Percentiles rank a stretch among this genome's conserved stretches.
These are phyloP conservation scores for Setaria viridis DNA, from an alignment of 202 grass and related monocot genomes.

Conservation along the genomic window DNA sequence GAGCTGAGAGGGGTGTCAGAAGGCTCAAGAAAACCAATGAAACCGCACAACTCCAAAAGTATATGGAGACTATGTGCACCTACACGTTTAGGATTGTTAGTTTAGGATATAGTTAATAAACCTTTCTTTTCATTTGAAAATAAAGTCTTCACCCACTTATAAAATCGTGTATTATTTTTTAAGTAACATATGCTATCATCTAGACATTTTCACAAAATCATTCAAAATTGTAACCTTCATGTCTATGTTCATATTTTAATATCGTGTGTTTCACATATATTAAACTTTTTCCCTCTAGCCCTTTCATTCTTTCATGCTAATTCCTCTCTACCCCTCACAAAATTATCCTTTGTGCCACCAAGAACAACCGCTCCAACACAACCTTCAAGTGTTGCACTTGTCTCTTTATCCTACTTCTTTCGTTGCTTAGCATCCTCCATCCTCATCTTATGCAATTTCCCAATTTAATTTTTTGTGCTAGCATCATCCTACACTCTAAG, in stretches of 20 bases:
- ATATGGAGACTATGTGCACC: too few relatives aligned
- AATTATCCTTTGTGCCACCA: background rate
- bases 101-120: too few relatives aligned
- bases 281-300: background rate
- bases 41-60: too few relatives aligned
- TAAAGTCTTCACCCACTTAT: too few relatives aligned
- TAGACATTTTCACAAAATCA: background rate
- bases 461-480: background rate
- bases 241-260: background rate
- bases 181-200: background rate
- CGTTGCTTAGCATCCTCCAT: background rate
- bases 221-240: background rate
- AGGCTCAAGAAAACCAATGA: too few relatives aligned
- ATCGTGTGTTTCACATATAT: background rate
- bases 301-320: background rate
- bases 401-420: too few relatives aligned
- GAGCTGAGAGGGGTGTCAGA: too few relatives aligned
- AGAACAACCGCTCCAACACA: background rate
- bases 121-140: too few relatives aligned
- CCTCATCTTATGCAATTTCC: background rate
- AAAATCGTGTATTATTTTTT: background rate
- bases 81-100: too few relatives aligned
- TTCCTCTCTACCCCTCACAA: background rate
- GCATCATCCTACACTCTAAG: background rate
- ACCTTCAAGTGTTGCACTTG: too few relatives aligned